Conservation (phyloP, 2,329 filamentous ascomycete genomes). For the Coniella vitis region DNA sequence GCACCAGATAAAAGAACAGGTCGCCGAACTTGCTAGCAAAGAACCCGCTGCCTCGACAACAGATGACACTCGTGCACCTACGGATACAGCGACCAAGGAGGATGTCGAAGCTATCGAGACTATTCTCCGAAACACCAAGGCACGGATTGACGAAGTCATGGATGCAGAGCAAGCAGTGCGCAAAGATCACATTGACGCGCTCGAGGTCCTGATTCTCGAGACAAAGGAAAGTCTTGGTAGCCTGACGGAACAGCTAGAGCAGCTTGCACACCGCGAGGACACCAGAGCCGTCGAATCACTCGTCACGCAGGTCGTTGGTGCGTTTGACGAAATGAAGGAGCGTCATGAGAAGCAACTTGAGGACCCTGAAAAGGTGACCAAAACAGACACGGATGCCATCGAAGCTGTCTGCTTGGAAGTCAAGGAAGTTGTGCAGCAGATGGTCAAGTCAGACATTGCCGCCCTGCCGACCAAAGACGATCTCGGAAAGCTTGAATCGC, state of each 20-base stretch:
- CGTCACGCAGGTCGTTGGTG: slow-evolving; percentile 67
- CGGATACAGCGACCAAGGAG: slow-evolving; percentile 62
- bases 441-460: slow-evolving; percentile 64
- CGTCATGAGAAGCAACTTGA: slow-evolving; percentile 46
- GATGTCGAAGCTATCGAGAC: slow-evolving; percentile 89
- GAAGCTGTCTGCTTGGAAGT: slow-evolving; percentile 79
- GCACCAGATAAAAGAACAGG: slow-evolving; percentile 34
- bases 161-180: slow-evolving; percentile 64
- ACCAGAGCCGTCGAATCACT: slow-evolving; percentile 70
- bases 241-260: slow-evolving; percentile 60
- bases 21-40: slow-evolving; percentile 25
- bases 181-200: slow-evolving; percentile 57
- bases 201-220: slow-evolving; percentile 60
- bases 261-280: slow-evolving; percentile 70
- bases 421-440: slow-evolving; percentile 68
- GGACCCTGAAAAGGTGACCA: slow-evolving; percentile 61
- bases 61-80: slow-evolving; percentile 20
- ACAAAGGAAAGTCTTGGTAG: slow-evolving; percentile 66
- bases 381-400: slow-evolving; percentile 75
- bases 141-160: slow-evolving; percentile 73
- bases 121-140: slow-evolving; percentile 82
- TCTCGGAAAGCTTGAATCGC: slow-evolving; percentile 60
- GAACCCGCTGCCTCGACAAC: slow-evolving; percentile 20
- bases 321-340: slow-evolving; percentile 68
- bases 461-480: slow-evolving; percentile 71